Percentiles rank a stretch among this genome's conserved stretches.
Conservation (phyloP, 345 rosid genomes). For the Trapa bicornis region DNA sequence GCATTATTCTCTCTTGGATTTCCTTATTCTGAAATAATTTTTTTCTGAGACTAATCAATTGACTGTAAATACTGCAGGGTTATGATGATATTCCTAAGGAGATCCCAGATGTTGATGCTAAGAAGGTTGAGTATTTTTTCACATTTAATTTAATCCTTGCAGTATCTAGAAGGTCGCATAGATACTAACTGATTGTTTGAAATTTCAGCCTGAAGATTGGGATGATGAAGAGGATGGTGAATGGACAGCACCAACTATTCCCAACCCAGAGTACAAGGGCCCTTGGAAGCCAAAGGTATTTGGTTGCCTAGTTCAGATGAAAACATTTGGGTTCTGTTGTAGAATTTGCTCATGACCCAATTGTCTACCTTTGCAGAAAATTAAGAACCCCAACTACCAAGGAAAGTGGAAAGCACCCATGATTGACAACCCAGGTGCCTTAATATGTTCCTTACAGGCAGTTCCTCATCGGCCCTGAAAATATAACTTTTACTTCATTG, state of each 20-base stretch:
- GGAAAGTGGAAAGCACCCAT: slow-evolving; percentile 95
- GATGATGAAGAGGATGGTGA: slow-evolving; percentile 99
- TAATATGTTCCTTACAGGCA: not conserved
- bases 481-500: not conserved
- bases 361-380: slow-evolving; percentile 43
- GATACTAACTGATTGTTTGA: slow-evolving; percentile 9
- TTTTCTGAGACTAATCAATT: not conserved
- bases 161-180: not conserved
- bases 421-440: slow-evolving; percentile 94
- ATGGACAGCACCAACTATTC: slow-evolving; percentile 90
- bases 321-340: not conserved
- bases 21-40: not conserved
- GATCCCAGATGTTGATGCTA: slow-evolving; percentile 72
- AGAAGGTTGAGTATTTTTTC: slow-evolving; percentile 48
- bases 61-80: slow-evolving; percentile 24
- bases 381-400: slow-evolving; percentile 87
- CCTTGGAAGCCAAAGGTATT: slow-evolving; percentile 85
- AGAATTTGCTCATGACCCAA: not conserved
- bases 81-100: slow-evolving; percentile 96
- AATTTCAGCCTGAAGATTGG: slow-evolving; percentile 90
- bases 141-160: not conserved
- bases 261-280: slow-evolving; percentile 95
- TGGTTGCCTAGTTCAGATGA: not conserved
- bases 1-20: not conserved
- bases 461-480: not conserved